Percentiles rank a stretch among this genome's conserved stretches.
Evolutionary conservation across 2,329 filamentous ascomycete genomes (phyloP).

Genomic region (Pseudocercospora crystallina): DNA sequence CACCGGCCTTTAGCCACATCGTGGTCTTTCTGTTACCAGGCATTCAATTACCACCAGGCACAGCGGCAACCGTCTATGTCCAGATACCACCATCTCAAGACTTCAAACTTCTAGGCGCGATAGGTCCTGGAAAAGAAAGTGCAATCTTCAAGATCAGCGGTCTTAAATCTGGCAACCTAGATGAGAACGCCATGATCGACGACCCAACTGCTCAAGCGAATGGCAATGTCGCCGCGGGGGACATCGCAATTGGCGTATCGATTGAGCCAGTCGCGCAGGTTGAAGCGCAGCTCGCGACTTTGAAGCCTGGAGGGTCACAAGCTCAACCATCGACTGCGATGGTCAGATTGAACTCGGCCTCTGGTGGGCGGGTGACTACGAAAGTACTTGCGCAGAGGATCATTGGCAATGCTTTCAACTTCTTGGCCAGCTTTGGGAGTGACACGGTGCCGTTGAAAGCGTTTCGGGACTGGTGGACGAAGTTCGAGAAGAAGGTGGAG

Average conservation of each 20-base stretch:
- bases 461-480: constrained; percentile 97
- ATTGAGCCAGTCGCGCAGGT: constrained; percentile 76
- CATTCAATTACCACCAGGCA: constrained; percentile 67
- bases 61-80: constrained; percentile 87
- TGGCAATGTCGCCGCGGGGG: constrained; percentile 33
- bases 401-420: constrained; percentile 97
- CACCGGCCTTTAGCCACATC: constrained; percentile 67
- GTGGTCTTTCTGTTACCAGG: constrained; percentile 87
- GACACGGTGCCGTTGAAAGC: constrained; percentile 92
- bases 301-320: constrained; percentile 44
- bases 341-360: constrained; percentile 30
- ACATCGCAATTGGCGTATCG: constrained; percentile 77
- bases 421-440: constrained; percentile 81
- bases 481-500: constrained; percentile 86
- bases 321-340: constrained; percentile 33
- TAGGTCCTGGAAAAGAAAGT: constrained; percentile 86
- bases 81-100: constrained; percentile 62
- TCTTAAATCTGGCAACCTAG: constrained; percentile 45
- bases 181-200: constrained; percentile 51
- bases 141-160: constrained; percentile 79
- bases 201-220: constrained; percentile 33
- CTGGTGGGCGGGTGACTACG: constrained; percentile 55
- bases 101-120: constrained; percentile 83
- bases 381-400: constrained; percentile 85
- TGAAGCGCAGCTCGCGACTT: constrained; percentile 63